A percentile compares a stretch with the other conserved stretches of the same genome.
Conservation (phyloP, 2,329 filamentous ascomycete species). For the Verticillium nonalfalfae region DNA sequence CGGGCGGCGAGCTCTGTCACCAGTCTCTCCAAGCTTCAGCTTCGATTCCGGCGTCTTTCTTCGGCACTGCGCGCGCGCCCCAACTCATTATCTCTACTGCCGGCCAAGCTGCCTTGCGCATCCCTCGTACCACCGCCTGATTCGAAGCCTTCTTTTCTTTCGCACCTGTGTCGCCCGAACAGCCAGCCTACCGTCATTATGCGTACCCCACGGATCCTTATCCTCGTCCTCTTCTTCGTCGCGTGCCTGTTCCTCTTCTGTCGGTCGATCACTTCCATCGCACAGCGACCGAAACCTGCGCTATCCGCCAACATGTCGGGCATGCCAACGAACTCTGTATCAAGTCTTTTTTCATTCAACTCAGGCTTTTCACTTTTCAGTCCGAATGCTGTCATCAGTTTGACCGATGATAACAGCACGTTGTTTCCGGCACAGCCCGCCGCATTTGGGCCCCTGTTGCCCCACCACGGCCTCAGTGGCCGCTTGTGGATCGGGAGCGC, state of each 20-base stretch:
- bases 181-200: constrained; percentile 27
- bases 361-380: constrained; percentile 85
- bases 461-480: constrained; percentile 71
- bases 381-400: constrained; percentile 88
- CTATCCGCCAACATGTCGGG: constrained; percentile 4
- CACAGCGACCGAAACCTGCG: constrained; percentile 11
- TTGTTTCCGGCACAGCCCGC: constrained; percentile 92
- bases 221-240: constrained; percentile 46
- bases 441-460: constrained; percentile 80
- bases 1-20: neutral
- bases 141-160: neutral
- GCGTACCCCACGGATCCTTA: constrained; percentile 47
- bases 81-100: neutral
- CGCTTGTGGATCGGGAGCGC: constrained; percentile 91
- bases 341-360: constrained; percentile 40
- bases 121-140: neutral
- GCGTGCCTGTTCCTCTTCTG: constrained; percentile 49
- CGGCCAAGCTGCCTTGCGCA: neutral
- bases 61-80: neutral
- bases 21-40: neutral
- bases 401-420: constrained; percentile 97
- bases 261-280: constrained; percentile 40
- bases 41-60: neutral
- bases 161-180: neutral
- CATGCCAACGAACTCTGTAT: neutral